A percentile compares a stretch with the other conserved stretches of the same genome.
phyloP scores from a whole-genome alignment of 2,329 filamentous ascomycete genomes.

The Grosmannia huntii region DNA sequence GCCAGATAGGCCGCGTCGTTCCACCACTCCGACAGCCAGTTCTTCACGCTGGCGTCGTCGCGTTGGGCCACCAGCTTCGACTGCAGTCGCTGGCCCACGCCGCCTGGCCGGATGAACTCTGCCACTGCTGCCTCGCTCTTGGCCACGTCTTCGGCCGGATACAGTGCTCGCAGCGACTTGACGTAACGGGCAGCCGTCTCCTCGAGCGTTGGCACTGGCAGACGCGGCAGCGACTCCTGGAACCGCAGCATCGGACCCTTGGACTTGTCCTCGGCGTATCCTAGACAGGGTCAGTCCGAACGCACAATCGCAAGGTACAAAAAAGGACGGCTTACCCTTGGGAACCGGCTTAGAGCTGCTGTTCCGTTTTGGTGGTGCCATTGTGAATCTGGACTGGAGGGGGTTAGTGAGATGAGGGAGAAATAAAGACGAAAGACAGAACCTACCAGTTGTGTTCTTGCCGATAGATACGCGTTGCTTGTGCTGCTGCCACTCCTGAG shows the following conservation, averaged over 20 bases:
- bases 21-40: slow-evolving; percentile 99
- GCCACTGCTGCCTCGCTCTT: slow-evolving; percentile 70
- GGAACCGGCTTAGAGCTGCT: slow-evolving; percentile 33
- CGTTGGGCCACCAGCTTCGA: slow-evolving; percentile 71
- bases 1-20: slow-evolving; percentile 84
- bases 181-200: slow-evolving; percentile 72
- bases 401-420: background rate
- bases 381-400: slow-evolving; percentile 19
- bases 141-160: slow-evolving; percentile 55
- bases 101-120: slow-evolving; percentile 80
- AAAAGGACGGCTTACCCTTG: slow-evolving; percentile 20
- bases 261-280: slow-evolving; percentile 66
- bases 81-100: slow-evolving; percentile 71
- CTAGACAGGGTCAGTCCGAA: slow-evolving; percentile 27
- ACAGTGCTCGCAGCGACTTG: slow-evolving; percentile 64
- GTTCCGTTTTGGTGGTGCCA: slow-evolving; percentile 42
- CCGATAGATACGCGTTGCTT: background rate
- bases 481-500: slow-evolving; percentile 14
- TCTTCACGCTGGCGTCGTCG: slow-evolving; percentile 69
- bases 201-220: slow-evolving; percentile 71
- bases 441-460: slow-evolving; percentile 11
- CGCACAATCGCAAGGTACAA: slow-evolving; percentile 13
- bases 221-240: slow-evolving; percentile 68
- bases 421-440: no score
- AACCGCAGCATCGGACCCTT: slow-evolving; percentile 75